A percentile compares a stretch with the other conserved stretches of the same genome.
phyloP scores from a whole-genome alignment of 768 basidiomycete species.

The Boletus subparvulus region DNA sequence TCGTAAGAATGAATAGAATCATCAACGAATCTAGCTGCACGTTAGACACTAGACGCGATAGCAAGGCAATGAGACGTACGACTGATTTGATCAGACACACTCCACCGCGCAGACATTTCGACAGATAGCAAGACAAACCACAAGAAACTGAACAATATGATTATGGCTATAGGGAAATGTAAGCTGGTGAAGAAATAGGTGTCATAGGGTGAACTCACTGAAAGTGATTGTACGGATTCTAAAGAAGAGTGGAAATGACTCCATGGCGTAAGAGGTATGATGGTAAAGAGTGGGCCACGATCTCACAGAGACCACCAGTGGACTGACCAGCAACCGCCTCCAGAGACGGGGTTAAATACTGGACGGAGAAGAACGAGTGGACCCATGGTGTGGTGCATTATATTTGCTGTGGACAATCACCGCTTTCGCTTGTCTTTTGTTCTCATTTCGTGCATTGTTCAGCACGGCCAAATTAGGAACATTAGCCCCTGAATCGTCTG shows the following conservation, averaged over 20 bases:
- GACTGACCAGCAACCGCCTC: constrained; percentile 23
- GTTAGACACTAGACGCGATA: background rate
- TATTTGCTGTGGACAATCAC: constrained; percentile 19
- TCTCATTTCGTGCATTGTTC: background rate
- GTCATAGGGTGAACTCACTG: constrained; percentile 18
- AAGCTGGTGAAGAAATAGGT: background rate
- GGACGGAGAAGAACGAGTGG: background rate
- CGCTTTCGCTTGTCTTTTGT: constrained; percentile 16
- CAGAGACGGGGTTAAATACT: constrained; percentile 12
- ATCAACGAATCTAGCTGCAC: constrained; percentile 37
- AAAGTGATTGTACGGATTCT: constrained; percentile 31
- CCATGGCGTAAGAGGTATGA: constrained; percentile 17
- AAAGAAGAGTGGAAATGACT: constrained; percentile 32
- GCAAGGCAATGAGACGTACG: constrained; percentile 35
- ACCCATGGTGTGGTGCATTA: background rate
- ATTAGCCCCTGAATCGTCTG: constrained; percentile 17
- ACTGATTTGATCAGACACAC: constrained; percentile 41
- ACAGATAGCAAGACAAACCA: constrained; percentile 51
- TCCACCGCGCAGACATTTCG: constrained; percentile 48
- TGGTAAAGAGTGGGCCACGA: background rate
- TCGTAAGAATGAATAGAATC: constrained; percentile 41
- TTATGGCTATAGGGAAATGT: constrained; percentile 36
- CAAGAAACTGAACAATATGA: constrained; percentile 44
- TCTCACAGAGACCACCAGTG: constrained; percentile 22
- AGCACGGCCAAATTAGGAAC: background rate